phyloP scores from a whole-genome alignment of 2,329 filamentous ascomycete species.

The Tolypocladium tropicale region DNA sequence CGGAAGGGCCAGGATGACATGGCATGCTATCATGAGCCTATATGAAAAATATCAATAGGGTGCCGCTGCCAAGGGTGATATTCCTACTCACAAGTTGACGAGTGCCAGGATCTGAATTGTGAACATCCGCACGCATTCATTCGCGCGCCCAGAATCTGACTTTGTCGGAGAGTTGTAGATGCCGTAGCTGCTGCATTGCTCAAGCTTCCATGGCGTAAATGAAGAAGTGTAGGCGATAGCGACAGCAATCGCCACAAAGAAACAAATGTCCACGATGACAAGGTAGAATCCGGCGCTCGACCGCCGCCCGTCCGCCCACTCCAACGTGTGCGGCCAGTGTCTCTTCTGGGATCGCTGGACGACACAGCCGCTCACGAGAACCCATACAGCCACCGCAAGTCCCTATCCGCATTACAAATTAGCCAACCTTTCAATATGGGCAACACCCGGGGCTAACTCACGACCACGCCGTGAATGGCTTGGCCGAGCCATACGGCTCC shows the following conservation, averaged over 20 bases:
- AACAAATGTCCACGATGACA: not conserved
- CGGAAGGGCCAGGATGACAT: not conserved
- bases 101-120: not conserved
- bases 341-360: not conserved
- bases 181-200: not conserved
- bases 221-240: not conserved
- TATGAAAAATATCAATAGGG: not conserved
- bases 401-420: not conserved
- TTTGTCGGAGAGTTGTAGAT: not conserved
- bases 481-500: slow-evolving; percentile 3
- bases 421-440: too few relatives aligned
- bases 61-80: too few relatives aligned
- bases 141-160: not conserved
- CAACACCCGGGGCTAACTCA: too few relatives aligned
- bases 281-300: slow-evolving; percentile 3
- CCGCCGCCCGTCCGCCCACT: not conserved
- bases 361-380: not conserved
- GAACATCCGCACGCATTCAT: not conserved
- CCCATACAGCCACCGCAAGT: not conserved
- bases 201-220: not conserved
- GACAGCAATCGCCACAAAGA: not conserved
- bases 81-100: not conserved
- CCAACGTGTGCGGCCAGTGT: not conserved
- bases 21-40: not conserved
- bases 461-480: slow-evolving; percentile 1